Conservation (phyloP, 1,284 basidiomycete species). For the Rhodofomes roseus region DNA sequence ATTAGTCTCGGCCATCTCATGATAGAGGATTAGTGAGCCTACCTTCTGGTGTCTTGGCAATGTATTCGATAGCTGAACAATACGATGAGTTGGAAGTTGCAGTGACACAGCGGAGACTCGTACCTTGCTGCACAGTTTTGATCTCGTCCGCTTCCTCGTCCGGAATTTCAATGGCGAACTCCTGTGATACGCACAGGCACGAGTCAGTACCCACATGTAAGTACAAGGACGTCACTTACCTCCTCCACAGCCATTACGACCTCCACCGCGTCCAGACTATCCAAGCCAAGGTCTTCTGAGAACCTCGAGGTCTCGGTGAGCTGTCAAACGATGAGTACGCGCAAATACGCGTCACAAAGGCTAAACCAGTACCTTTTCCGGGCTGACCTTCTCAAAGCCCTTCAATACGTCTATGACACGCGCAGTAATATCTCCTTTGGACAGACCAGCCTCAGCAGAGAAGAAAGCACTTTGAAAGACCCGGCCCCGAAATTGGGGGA, state of each 20-base stretch:
- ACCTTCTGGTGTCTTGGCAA: slow-evolving; percentile 93
- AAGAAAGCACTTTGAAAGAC: slow-evolving; percentile 52
- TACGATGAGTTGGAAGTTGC: no score
- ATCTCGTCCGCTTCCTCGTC: slow-evolving; percentile 99
- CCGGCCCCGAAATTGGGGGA: slow-evolving; percentile 28
- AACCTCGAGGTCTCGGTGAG: slow-evolving; percentile 77
- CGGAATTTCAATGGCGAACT: slow-evolving; percentile 91
- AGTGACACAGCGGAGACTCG: slow-evolving; percentile 19
- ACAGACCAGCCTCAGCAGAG: slow-evolving; percentile 74
- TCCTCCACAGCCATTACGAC: slow-evolving; percentile 99
- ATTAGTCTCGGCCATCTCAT: slow-evolving; percentile 7
- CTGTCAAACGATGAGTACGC: slow-evolving; percentile 40
- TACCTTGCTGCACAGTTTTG: slow-evolving; percentile 91
- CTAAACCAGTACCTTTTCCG: slow-evolving; percentile 60
- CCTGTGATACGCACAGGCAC: slow-evolving; percentile 58
- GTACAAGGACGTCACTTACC: slow-evolving; percentile 42
- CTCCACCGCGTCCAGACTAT: slow-evolving; percentile 97
- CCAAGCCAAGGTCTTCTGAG: slow-evolving; percentile 86
- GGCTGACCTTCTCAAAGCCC: slow-evolving; percentile 94
- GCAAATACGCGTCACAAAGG: not conserved
- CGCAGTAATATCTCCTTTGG: slow-evolving; percentile 73
- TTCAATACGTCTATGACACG: slow-evolving; percentile 89
- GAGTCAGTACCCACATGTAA: not conserved
- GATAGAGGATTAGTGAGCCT: slow-evolving; percentile 17
- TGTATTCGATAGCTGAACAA: slow-evolving; percentile 89